phyloP scores from a whole-genome alignment of 306 rosid species.

The Myrica gale region DNA sequence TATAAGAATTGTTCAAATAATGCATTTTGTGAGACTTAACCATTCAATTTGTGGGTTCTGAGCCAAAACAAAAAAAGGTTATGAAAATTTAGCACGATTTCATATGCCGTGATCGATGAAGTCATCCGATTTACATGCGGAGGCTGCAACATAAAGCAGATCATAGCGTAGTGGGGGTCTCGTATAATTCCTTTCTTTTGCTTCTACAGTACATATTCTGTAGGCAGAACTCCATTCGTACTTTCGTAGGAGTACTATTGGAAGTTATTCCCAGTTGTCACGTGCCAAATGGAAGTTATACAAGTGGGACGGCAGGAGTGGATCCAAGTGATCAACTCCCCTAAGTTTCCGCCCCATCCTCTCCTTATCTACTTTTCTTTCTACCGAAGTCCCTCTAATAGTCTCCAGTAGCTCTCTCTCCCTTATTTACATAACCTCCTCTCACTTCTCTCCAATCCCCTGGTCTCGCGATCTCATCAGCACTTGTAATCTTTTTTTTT shows the following conservation, averaged over 20 bases:
- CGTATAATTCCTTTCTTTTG: neutral
- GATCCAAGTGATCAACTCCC: conserved; percentile 30
- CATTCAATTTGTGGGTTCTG: neutral
- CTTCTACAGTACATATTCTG: neutral
- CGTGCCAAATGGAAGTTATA: neutral
- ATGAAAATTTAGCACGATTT: neutral
- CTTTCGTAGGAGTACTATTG: neutral
- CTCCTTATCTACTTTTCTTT: conserved; percentile 24
- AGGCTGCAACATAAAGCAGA: neutral
- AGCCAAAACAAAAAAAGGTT: too few relatives aligned
- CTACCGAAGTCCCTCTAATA: conserved; percentile 29
- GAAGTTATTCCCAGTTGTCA: conserved; percentile 5
- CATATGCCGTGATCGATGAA: too few relatives aligned
- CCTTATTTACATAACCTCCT: neutral
- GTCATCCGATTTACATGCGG: too few relatives aligned
- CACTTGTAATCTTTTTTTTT: too few relatives aligned
- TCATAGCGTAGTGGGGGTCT: neutral
- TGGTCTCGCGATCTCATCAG: neutral
- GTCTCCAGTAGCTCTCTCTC: neutral
- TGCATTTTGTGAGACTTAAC: neutral
- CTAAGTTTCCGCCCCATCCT: conserved; percentile 34
- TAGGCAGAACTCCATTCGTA: too few relatives aligned
- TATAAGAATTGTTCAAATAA: too few relatives aligned
- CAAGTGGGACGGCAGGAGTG: conserved; percentile 13
- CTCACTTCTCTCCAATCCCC: neutral